Percentiles rank a stretch among this genome's conserved stretches.
phyloP scores from a whole-genome alignment of 228 moss, liverwort and hornwort species.

The Sphagnum fallax region DNA sequence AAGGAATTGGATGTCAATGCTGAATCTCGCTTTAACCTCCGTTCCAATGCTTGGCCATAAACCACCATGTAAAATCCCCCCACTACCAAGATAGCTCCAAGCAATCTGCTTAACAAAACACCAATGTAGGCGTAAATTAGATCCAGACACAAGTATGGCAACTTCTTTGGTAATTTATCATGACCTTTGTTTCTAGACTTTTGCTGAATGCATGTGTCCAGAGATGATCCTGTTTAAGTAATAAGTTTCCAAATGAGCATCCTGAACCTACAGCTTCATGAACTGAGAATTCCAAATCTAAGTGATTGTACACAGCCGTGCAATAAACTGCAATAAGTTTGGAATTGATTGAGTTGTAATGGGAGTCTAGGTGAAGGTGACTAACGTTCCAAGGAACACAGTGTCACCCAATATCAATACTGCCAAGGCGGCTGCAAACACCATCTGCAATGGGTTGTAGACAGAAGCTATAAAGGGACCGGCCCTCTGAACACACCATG shows the following conservation, averaged over 20 bases:
- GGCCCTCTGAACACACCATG: constrained; percentile 52
- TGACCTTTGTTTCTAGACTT: not conserved
- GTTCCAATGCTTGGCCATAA: not conserved
- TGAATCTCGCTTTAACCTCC: not conserved
- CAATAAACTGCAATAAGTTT: not conserved
- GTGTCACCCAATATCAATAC: constrained; percentile 2
- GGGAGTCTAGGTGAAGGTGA: not conserved
- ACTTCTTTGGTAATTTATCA: not conserved
- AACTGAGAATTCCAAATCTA: no score
- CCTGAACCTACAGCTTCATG: not conserved
- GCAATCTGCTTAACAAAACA: not conserved
- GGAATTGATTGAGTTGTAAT: not conserved
- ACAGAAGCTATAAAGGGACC: constrained; percentile 46
- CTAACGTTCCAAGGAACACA: constrained; percentile 8
- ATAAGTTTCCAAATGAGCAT: not conserved
- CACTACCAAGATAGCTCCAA: not conserved
- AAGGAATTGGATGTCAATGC: not conserved
- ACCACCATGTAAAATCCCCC: not conserved
- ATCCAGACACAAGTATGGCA: no score
- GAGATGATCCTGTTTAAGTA: not conserved
- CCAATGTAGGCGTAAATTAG: not conserved
- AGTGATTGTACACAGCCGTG: not conserved
- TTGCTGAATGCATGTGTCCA: not conserved
- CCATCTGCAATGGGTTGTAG: constrained; percentile 4
- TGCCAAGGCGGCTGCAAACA: constrained; percentile 1